Base-by-base conservation (phyloP, 768 basidiomycete genomes). In the Leccinum longicurvipes region DNA sequence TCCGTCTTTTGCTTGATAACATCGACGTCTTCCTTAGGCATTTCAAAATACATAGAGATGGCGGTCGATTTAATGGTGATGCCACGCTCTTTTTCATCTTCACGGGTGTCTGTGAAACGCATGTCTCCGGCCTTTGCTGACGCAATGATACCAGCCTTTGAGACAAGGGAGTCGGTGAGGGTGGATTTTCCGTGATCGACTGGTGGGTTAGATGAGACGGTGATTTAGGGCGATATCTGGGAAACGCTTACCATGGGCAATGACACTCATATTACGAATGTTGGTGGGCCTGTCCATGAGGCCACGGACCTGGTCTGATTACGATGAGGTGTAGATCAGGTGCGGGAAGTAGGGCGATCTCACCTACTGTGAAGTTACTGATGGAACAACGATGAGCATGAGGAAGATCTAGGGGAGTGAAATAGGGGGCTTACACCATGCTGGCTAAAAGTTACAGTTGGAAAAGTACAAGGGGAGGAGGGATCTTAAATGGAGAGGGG, bases 161-260 rank as follows among this genome's bases (percentile, higher is more conserved):
- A 95, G 72, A 99, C 95, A 45, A 99, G 82, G 41, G 96, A 98
- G 76, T 99, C 97, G 64, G 97, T 98, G 65, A 99, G 86, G 66
- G 97, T 99, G 54, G 97, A 99, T 78, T 99, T 99, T 79, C 97
- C 97, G 80, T 99, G 97, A 77, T 99, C 97, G 84, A 99, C 97
- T 93, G 68, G 28, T 10, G 58, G 47, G 34, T 51, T 32, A 57
- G 63, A 61, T 66, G 31, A 65, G 63, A 62, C 46, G 32, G 54
- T n/a, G 57, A 63, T 47, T 39, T 51, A 17, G 46, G 57, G 42
- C 45, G 56, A 58, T 48, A 48, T 32, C 29, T 47, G 53, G 53
- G 32, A n/a, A 46, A 50, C 34, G 76, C 85, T 67, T 54, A 89
- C 91, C 91, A 76, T 93, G 90, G 66, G 91, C 91, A 70, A 91